These are phyloP conservation scores for Mycena maculata DNA, from an alignment of 768 basidiomycete genomes.

Conservation along the genomic window DNA sequence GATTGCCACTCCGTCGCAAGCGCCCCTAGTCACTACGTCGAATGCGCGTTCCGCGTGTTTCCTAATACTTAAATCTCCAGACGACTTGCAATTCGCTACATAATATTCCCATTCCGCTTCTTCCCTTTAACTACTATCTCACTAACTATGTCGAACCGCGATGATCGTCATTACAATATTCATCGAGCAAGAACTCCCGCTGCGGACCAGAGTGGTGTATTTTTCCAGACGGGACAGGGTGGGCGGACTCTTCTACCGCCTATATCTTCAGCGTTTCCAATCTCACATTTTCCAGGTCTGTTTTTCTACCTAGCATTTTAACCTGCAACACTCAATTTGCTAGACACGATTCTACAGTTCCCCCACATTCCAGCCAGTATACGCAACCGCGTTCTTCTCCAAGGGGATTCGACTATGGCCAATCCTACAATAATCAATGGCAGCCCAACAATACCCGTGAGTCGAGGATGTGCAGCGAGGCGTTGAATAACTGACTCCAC, in stretches of 20 bases:
- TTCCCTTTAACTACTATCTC: constrained; percentile 48
- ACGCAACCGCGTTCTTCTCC: constrained; percentile 75
- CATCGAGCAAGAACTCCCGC: constrained; percentile 78
- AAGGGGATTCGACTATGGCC: constrained; percentile 67
- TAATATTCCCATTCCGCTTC: constrained; percentile 66
- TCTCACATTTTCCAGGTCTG: constrained; percentile 92
- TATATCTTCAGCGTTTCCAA: constrained; percentile 86
- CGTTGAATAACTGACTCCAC: constrained; percentile 52
- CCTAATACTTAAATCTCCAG: constrained; percentile 59
- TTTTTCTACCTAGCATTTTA: constrained; percentile 66
- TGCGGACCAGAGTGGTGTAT: constrained; percentile 71
- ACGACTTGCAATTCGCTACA: constrained; percentile 60
- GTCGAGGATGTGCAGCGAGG: constrained; percentile 39
- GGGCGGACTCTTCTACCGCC: constrained; percentile 90
- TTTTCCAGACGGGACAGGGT: constrained; percentile 87
- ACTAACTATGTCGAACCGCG: constrained; percentile 71
- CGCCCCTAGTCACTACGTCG: constrained; percentile 41
- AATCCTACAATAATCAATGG: constrained; percentile 60
- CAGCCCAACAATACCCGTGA: constrained; percentile 45
- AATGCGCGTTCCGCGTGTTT: constrained; percentile 47
- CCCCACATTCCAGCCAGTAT: constrained; percentile 69
- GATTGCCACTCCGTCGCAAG: constrained; percentile 51
- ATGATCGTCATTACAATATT: constrained; percentile 77
- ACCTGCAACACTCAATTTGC: constrained; percentile 67
- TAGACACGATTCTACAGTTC: constrained; percentile 66